Percentiles rank a stretch among this genome's conserved stretches.
phyloP scores from a whole-genome alignment of 2,329 filamentous ascomycete species.

The Botrytis pseudocinerea region DNA sequence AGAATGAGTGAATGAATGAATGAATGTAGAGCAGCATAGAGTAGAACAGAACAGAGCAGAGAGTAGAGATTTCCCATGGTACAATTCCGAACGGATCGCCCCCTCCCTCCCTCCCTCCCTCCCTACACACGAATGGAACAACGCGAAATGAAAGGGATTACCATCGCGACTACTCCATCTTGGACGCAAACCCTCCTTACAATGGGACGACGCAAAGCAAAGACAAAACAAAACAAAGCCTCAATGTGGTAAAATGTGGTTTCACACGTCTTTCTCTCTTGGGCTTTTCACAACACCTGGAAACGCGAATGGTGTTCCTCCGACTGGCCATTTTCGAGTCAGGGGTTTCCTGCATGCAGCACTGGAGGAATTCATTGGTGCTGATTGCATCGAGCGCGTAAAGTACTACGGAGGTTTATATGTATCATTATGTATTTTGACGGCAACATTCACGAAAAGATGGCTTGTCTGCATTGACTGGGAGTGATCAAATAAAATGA shows the following conservation, averaged over 20 bases:
- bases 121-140: background rate
- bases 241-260: constrained; percentile 33
- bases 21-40: background rate
- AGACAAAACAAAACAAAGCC: constrained; percentile 39
- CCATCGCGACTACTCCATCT: constrained; percentile 12
- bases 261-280: constrained; percentile 29
- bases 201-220: constrained; percentile 25
- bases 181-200: constrained; percentile 10
- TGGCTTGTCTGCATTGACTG: background rate
- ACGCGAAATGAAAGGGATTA: background rate
- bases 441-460: background rate
- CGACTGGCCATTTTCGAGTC: constrained; percentile 30
- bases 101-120: background rate
- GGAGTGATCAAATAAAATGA: background rate
- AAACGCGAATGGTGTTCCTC: constrained; percentile 34
- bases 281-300: constrained; percentile 27
- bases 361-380: constrained; percentile 29
- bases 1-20: background rate
- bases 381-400: constrained; percentile 36
- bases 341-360: constrained; percentile 24
- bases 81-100: background rate
- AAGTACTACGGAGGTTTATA: constrained; percentile 30
- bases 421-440: background rate
- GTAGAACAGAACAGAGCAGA: background rate
- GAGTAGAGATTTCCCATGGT: background rate